phyloP scores from a whole-genome alignment of 805 yeast species.

The Cyberlindnera japonica region DNA sequence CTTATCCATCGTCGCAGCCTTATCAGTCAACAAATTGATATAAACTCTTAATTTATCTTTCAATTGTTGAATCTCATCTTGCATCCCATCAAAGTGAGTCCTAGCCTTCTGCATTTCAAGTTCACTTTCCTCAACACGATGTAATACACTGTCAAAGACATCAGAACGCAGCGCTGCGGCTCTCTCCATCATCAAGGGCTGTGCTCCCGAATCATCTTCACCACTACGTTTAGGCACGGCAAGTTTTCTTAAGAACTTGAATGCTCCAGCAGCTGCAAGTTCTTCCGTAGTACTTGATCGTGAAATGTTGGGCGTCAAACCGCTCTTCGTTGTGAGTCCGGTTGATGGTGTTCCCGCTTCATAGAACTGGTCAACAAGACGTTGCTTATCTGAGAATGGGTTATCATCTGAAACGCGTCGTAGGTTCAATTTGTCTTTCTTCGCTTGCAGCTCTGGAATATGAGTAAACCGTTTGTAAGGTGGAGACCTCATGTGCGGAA shows the following conservation, averaged over 20 bases:
- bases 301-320: slow-evolving; percentile 8
- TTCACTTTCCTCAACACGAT: slow-evolving; percentile 11
- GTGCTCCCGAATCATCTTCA: not conserved
- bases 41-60: slow-evolving; percentile 5
- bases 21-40: slow-evolving; percentile 4
- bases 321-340: slow-evolving; percentile 2
- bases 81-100: slow-evolving; percentile 5
- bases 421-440: not conserved
- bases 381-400: slow-evolving; percentile 9
- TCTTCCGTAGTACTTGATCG: slow-evolving; percentile 9
- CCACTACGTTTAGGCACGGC: not conserved
- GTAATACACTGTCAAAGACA: slow-evolving; percentile 3
- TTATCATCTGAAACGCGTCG: slow-evolving; percentile 1
- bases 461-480: slow-evolving; percentile 3
- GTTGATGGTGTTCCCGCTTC: slow-evolving; percentile 7
- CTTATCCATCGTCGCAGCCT: not conserved
- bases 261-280: not conserved
- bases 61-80: slow-evolving; percentile 7
- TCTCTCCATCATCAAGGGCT: not conserved
- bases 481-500: slow-evolving; percentile 12
- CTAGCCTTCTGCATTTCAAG: slow-evolving; percentile 2
- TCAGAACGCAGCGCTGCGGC: slow-evolving; percentile 2
- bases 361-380: slow-evolving; percentile 24
- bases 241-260: slow-evolving; percentile 6
- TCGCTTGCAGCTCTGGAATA: slow-evolving; percentile 8